A percentile compares a stretch with the other conserved stretches of the same genome.
These are phyloP conservation scores for Paratrypanosoma confusum DNA, from an alignment of 208 protist species.

Conservation along the genomic window DNA sequence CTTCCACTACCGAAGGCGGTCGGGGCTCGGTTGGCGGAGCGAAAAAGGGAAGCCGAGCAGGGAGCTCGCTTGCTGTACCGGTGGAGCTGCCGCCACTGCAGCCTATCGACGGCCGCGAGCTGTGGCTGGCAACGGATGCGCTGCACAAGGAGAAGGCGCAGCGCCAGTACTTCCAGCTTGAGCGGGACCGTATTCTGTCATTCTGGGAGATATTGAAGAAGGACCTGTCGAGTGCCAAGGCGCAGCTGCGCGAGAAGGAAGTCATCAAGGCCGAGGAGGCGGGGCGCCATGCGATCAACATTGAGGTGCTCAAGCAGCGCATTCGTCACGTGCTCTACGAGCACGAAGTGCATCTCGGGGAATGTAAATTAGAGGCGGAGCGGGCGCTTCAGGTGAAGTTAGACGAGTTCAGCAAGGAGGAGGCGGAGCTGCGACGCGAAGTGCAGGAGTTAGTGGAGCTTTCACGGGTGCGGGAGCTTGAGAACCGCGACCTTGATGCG, in stretches of 20 bases:
- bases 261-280: slow-evolving; percentile 87
- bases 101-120: slow-evolving; percentile 40
- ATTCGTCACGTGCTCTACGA: slow-evolving; percentile 95
- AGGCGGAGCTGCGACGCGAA: slow-evolving; percentile 70
- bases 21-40: slow-evolving; percentile 6
- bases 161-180: slow-evolving; percentile 96
- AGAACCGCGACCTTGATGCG: slow-evolving; percentile 74
- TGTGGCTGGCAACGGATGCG: slow-evolving; percentile 84
- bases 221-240: slow-evolving; percentile 80
- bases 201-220: slow-evolving; percentile 95
- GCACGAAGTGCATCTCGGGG: slow-evolving; percentile 88
- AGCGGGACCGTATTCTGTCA: slow-evolving; percentile 92
- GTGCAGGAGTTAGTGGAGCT: slow-evolving; percentile 79
- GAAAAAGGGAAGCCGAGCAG: slow-evolving; percentile 6
- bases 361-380: slow-evolving; percentile 85
- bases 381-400: slow-evolving; percentile 74
- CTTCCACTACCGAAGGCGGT: not conserved
- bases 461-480: slow-evolving; percentile 79
- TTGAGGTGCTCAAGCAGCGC: slow-evolving; percentile 96
- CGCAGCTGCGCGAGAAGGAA: slow-evolving; percentile 79
- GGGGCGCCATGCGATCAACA: slow-evolving; percentile 92
- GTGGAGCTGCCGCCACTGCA: slow-evolving; percentile 5
- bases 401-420: slow-evolving; percentile 81
- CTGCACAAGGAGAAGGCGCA: slow-evolving; percentile 90
- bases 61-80: slow-evolving; percentile 8